A percentile compares a stretch with the other conserved stretches of the same genome.
Conservation (phyloP, 176 grass and related monocot genomes). For the Lolium perenne region DNA sequence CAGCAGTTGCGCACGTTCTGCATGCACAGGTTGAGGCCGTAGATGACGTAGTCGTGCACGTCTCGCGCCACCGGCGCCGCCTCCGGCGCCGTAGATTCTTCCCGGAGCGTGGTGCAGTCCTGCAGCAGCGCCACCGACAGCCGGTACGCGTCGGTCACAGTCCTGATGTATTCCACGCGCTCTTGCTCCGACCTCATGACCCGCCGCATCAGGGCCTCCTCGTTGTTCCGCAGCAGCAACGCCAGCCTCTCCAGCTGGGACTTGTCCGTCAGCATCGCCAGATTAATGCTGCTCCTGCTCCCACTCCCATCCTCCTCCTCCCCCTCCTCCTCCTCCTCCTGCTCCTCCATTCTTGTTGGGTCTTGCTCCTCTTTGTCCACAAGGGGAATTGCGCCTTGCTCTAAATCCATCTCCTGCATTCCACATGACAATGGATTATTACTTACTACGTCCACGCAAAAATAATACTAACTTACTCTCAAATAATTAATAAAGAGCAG, state of each 20-base stretch:
- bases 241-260: not conserved
- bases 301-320: not conserved
- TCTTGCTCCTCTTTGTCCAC: too few species aligned
- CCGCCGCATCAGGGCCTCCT: not conserved
- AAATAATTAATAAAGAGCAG: too few species aligned
- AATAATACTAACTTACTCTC: too few species aligned
- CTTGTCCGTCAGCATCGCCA: slow-evolving; percentile 8
- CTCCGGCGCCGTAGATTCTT: too few species aligned
- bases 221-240: not conserved
- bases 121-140: not conserved
- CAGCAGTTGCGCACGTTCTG: slow-evolving; percentile 1
- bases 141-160: not conserved
- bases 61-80: not conserved
- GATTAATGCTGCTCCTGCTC: not conserved
- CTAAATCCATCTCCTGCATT: too few species aligned
- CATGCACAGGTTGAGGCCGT: slow-evolving; percentile 2
- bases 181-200: not conserved
- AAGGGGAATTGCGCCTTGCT: too few species aligned
- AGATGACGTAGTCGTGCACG: not conserved
- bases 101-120: not conserved
- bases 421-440: too few species aligned
- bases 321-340: not conserved
- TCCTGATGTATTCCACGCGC: not conserved
- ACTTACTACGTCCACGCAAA: too few species aligned
- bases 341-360: not conserved